Percentiles rank a stretch among this genome's conserved stretches.
These are phyloP conservation scores for Stephania yunnanensis DNA, from an alignment of 164 flowering plant genomes.

Conservation along the genomic window DNA sequence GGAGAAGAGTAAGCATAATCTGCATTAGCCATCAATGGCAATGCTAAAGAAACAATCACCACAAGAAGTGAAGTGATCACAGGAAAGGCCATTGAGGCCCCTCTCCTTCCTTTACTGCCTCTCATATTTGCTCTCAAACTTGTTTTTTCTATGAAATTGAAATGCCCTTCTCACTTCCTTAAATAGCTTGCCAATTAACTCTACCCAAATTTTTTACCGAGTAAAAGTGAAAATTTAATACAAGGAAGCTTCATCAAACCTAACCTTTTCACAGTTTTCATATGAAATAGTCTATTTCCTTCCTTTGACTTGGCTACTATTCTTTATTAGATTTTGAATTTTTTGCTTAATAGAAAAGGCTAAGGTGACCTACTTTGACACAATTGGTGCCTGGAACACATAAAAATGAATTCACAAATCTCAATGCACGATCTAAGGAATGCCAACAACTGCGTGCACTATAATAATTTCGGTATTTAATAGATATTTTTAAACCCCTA, in stretches of 20 bases:
- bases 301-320: background rate
- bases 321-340: background rate
- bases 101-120: background rate
- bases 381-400: too few species aligned
- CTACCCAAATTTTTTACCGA: background rate
- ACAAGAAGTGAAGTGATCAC: background rate
- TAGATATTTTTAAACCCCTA: too few species aligned
- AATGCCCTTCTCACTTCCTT: background rate
- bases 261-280: background rate
- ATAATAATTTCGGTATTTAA: too few species aligned
- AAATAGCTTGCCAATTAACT: background rate
- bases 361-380: too few species aligned
- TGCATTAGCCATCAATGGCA: background rate
- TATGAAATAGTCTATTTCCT: background rate
- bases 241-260: background rate
- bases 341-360: background rate
- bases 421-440: too few species aligned
- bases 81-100: background rate
- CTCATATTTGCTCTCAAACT: background rate
- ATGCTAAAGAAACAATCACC: background rate
- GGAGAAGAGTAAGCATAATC: background rate
- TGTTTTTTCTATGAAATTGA: background rate
- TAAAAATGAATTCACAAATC: too few species aligned
- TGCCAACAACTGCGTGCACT: too few species aligned
- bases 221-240: background rate